Evolutionary conservation across 257 asterid genomes (phyloP).

Genomic region (Petunia secreta): DNA sequence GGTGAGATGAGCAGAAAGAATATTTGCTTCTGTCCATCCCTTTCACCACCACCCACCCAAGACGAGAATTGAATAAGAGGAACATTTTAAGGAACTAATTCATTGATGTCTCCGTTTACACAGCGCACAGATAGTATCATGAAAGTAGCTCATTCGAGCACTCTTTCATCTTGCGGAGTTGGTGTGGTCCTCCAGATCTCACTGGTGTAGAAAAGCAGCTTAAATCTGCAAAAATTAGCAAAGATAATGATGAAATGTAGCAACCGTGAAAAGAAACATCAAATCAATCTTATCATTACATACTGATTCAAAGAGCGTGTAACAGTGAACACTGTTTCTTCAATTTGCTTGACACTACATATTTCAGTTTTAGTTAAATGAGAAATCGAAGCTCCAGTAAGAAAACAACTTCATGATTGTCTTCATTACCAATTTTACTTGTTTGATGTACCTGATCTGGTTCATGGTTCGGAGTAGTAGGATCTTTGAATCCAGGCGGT

Average conservation of each 20-base stretch:
- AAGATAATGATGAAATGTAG: background rate
- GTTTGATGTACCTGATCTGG: too few relatives aligned
- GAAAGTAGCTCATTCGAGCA: constrained; percentile 58
- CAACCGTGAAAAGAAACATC: background rate
- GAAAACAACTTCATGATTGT: too few relatives aligned
- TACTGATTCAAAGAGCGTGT: too few relatives aligned
- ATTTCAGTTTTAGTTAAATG: too few relatives aligned
- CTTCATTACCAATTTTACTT: too few relatives aligned
- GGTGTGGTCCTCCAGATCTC: constrained; percentile 54
- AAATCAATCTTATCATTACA: background rate
- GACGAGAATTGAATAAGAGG: constrained; percentile 55
- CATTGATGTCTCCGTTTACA: constrained; percentile 46
- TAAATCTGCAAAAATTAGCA: constrained; percentile 33
- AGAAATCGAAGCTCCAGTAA: too few relatives aligned
- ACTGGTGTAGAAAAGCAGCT: constrained; percentile 53
- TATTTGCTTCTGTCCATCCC: too few relatives aligned
- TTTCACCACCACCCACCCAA: constrained; percentile 51
- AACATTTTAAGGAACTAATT: constrained; percentile 51
- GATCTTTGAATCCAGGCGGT: too few relatives aligned
- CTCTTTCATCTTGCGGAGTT: constrained; percentile 57
- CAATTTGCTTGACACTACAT: too few relatives aligned
- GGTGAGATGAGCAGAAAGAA: too few relatives aligned
- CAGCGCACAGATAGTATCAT: constrained; percentile 52
- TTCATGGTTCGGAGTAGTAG: too few relatives aligned
- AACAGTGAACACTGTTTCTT: too few relatives aligned